Evolutionary conservation across 23 red algal genomes (phyloP).

Genomic region (Gracilaria gracilis): DNA sequence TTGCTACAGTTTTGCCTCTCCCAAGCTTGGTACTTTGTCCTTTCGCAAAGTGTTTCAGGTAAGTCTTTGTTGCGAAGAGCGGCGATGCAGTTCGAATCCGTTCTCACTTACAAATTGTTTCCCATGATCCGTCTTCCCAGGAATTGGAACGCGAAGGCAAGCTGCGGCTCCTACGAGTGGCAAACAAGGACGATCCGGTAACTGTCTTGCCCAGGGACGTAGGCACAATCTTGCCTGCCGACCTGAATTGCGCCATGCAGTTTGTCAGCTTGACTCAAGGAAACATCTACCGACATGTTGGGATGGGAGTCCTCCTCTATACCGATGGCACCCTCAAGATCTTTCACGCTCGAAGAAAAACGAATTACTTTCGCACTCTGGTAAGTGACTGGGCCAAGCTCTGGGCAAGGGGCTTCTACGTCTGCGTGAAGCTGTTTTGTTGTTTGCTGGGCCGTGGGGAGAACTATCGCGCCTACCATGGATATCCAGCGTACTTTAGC

Average conservation of each 20-base stretch:
- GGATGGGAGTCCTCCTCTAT: background rate
- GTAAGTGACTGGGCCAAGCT: background rate
- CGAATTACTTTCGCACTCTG: background rate
- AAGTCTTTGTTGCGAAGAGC: background rate
- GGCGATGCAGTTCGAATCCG: background rate
- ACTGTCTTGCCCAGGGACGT: background rate
- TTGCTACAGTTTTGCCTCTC: background rate
- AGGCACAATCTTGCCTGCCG: background rate
- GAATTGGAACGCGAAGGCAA: background rate
- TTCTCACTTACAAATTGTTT: background rate
- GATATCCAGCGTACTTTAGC: background rate
- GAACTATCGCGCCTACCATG: background rate
- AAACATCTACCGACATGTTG: slow-evolving; percentile 1
- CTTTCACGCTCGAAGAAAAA: background rate
- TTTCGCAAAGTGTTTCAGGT: background rate
- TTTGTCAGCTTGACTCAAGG: background rate
- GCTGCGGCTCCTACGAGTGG: background rate
- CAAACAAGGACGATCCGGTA: background rate
- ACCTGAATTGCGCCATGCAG: background rate
- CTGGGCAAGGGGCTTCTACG: background rate
- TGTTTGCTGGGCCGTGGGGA: background rate
- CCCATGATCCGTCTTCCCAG: background rate
- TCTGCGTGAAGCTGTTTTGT: background rate
- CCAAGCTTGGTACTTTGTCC: background rate
- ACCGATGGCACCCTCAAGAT: background rate